A percentile compares a stretch with the other conserved stretches of the same genome.
Conservation (phyloP, 768 basidiomycete species). For the Tylopilus balloui region DNA sequence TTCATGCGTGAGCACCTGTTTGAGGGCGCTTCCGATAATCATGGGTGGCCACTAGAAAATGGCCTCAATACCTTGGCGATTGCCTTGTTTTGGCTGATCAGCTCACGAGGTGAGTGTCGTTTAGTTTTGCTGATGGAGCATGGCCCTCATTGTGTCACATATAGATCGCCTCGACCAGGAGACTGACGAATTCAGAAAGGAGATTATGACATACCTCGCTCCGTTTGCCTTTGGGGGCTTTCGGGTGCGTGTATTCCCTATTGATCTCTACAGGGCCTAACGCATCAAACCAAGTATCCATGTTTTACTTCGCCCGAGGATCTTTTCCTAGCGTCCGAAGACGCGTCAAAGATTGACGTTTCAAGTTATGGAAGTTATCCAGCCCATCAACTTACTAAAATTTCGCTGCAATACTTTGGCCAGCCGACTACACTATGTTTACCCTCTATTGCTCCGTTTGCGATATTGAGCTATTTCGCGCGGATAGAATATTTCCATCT, state of each 20-base stretch:
- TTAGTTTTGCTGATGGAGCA: not conserved
- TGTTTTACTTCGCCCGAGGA: slow-evolving; percentile 39
- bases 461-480: slow-evolving; percentile 45
- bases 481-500: slow-evolving; percentile 36
- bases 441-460: slow-evolving; percentile 44
- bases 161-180: slow-evolving; percentile 32
- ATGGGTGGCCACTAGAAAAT: slow-evolving; percentile 48
- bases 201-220: slow-evolving; percentile 35
- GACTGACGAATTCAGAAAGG: slow-evolving; percentile 27
- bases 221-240: slow-evolving; percentile 49
- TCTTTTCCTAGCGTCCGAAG: slow-evolving; percentile 21
- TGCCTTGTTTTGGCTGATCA: slow-evolving; percentile 45
- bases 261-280: slow-evolving; percentile 8
- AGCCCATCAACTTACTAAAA: slow-evolving; percentile 27
- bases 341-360: slow-evolving; percentile 10
- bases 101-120: slow-evolving; percentile 26
- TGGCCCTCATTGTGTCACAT: not conserved
- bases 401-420: slow-evolving; percentile 43
- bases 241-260: slow-evolving; percentile 36
- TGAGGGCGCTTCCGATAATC: slow-evolving; percentile 34
- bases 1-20: slow-evolving; percentile 41
- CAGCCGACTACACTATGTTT: slow-evolving; percentile 28
- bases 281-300: slow-evolving; percentile 26
- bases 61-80: slow-evolving; percentile 44
- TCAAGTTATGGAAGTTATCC: slow-evolving; percentile 28